Base-by-base conservation (phyloP, 2,329 filamentous ascomycete species). In the Phialophora macrospora region DNA sequence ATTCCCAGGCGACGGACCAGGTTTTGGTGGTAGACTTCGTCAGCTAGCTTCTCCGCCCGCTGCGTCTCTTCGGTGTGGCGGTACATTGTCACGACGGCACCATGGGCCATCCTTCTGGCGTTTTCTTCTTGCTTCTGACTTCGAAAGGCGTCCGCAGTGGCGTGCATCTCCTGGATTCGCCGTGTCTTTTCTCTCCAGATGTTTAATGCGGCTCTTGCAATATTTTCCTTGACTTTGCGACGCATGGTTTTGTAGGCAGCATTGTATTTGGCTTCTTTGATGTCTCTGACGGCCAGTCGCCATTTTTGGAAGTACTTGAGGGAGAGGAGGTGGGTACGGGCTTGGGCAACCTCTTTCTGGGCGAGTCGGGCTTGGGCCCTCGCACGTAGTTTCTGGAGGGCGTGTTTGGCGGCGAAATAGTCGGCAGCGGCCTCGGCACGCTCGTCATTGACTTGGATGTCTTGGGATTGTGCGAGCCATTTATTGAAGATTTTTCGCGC, bases 241-340 rank as follows among this genome's bases (percentile, higher is more conserved):
- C 67, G 61, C 65, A 69, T 69, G 14, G 17, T 44, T 44, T 69
- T 67, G 65, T 69, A 69, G 8, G 67, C 65, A 2, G 63, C 62
- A 3, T 54, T 32, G 56, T 69, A 69, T 57, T 63, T 67, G n/a
- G 38, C 60, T 17, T 67, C 48, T 38, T 69, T 69, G 22, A 56
- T 64, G 22, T 52, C 32, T 38, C 54, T 63, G 30, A 65, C 55
- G 1, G 32, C 55, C 3, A 44, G 62, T 28, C 49, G 55, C 67
- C 67, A 69, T 55, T 48, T 63, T 26, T 49, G 64, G 17, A 63
- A 30, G 52, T 65, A 69, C 32, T 63, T 62, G 34, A 65, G 28
- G 24, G n/a, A 24, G 24, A 69, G 55, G 34, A 63, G 28, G 8
- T 65, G 44, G 41, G 55, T 60, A n/a, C 65, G 65, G 22, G 65